Conservation (phyloP, 768 basidiomycete genomes). For the Erythrobasidium yunnanense region DNA sequence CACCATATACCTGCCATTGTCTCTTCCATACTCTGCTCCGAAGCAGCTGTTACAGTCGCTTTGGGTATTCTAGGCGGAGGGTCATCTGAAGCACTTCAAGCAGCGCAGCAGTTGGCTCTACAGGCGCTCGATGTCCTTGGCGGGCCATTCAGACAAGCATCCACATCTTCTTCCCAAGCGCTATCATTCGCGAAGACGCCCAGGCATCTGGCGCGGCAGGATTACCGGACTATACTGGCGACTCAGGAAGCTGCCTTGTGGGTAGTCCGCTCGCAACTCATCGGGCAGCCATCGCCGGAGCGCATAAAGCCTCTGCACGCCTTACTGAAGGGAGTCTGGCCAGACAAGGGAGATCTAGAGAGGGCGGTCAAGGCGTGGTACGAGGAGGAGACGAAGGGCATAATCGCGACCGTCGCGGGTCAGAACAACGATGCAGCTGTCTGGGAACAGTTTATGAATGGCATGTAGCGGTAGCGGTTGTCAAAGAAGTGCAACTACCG, state of each 20-base stretch:
- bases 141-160: slow-evolving; percentile 4
- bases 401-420: too few species aligned
- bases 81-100: not conserved
- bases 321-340: not conserved
- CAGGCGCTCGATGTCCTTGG: not conserved
- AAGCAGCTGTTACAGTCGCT: not conserved
- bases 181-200: not conserved
- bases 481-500: too few species aligned
- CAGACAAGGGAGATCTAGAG: not conserved
- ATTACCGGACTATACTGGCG: slow-evolving; percentile 8
- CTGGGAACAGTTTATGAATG: too few species aligned
- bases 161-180: not conserved
- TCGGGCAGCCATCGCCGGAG: not conserved
- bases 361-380: too few species aligned
- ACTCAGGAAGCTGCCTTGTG: not conserved
- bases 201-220: not conserved
- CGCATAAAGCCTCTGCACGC: slow-evolving; percentile 1
- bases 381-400: too few species aligned
- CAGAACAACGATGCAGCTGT: too few species aligned
- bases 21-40: not conserved
- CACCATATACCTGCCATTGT: slow-evolving; percentile 15
- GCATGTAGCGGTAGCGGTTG: too few species aligned
- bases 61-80: not conserved
- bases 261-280: not conserved
- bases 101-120: not conserved